Conservation (phyloP, 495 filamentous ascomycete genomes). For the Schizothecium vesticola region DNA sequence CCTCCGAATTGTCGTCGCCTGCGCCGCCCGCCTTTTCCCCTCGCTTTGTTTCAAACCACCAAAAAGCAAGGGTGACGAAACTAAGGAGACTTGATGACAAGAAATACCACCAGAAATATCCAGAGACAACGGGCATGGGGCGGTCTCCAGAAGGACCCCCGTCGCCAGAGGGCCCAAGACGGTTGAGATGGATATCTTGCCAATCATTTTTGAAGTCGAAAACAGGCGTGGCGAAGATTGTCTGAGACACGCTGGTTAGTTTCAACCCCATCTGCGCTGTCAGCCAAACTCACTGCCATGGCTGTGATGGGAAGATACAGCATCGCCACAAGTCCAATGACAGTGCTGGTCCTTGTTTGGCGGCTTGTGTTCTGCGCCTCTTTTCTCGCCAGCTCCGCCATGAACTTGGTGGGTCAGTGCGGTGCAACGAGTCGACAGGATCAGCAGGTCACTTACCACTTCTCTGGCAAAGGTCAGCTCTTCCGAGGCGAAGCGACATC, state of each 20-base stretch:
- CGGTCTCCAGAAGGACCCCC: too few relatives aligned
- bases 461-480: slow-evolving; percentile 3
- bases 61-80: too few relatives aligned
- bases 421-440: background rate
- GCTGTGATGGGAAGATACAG: slow-evolving; percentile 15
- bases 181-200: background rate
- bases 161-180: background rate
- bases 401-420: background rate
- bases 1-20: too few relatives aligned
- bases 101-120: background rate
- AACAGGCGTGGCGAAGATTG: slow-evolving; percentile 11
- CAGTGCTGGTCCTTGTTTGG: slow-evolving; percentile 2
- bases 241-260: slow-evolving; percentile 1
- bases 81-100: background rate
- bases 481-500: slow-evolving; percentile 5
- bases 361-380: background rate
- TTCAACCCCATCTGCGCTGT: background rate
- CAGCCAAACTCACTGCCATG: slow-evolving; percentile 6
- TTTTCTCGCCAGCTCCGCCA: slow-evolving; percentile 5
- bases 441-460: slow-evolving; percentile 1
- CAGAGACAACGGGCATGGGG: background rate
- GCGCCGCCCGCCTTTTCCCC: too few relatives aligned
- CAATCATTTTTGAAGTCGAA: slow-evolving; percentile 11
- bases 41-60: too few relatives aligned
- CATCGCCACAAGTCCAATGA: slow-evolving; percentile 16